Base-by-base conservation (phyloP, 2,329 filamentous ascomycete species). In the Colletotrichum destructivum region DNA sequence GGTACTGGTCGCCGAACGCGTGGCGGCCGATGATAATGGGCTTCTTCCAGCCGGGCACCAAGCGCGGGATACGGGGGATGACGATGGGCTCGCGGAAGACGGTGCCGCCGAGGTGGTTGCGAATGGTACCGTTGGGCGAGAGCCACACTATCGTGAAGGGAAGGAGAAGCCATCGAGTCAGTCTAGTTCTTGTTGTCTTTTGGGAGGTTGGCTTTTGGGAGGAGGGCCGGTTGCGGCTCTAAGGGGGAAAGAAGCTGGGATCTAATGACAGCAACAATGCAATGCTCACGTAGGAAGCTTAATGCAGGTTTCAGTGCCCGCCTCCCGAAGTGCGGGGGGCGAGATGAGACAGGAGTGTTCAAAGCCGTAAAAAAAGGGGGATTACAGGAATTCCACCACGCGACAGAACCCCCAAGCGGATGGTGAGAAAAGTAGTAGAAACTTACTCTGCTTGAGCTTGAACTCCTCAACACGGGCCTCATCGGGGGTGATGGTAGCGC, bases 61-160 rank as follows among this genome's bases (percentile, higher is more conserved):
- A 91, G 79, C 96, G 93, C 71, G 96, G 96, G 75, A 99, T 94
- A 79, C 92, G 90, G 77, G 93, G 93, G 79, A 99, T 98, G 80
- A 99, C 94, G 78, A 99, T 99, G 78, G 96, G 96, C 86, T 98
- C 96, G 84, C 96, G 94, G 93, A 99, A 99, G 79, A 99, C 96
- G 79, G 96, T 99, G 81, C 96, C 96, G 79, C 96, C 96, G 62
- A 93, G 88, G 73, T 87, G 87, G 79, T 93, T 93, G 77, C 91
- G 88, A 85, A 93, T 93, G 73, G 91, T 99, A 81, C 96, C 96
- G 83, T 99, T 99, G 80, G 96, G 96, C 68, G 94, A 98, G 71
- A 98, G 89, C 96, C 96, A 99, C 96, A 98, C 93, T 95, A 77
- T 51, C 59, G 61, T 38, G 46, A 71, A 54, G 46, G 38, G 26